phyloP scores from a whole-genome alignment of 2,329 filamentous ascomycete genomes.

The Sphaerulina vaccinii region DNA sequence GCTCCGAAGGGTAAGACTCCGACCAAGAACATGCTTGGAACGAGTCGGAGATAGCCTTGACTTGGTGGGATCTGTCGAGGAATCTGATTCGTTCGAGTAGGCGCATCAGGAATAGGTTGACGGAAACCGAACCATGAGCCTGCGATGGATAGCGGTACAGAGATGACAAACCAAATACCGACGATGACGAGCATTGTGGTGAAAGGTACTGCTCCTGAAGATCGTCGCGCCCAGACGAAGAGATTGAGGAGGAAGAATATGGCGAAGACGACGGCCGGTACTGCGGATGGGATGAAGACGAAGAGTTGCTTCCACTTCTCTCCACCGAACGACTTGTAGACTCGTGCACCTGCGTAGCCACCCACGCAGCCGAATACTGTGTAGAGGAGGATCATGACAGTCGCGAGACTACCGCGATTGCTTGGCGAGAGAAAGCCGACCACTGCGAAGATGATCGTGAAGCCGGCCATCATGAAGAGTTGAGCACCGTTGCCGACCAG shows the following conservation, averaged over 20 bases:
- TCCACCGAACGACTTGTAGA: conserved; percentile 93
- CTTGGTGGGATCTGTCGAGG: conserved; percentile 90
- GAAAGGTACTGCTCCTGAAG: conserved; percentile 91
- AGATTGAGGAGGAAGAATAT: conserved; percentile 93
- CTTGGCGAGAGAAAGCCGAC: conserved; percentile 93
- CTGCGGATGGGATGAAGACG: conserved; percentile 76
- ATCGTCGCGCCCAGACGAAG: conserved; percentile 91
- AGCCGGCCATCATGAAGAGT: conserved; percentile 94
- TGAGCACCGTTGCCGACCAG: conserved; percentile 92
- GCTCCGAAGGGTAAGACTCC: conserved; percentile 92
- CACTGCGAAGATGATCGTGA: conserved; percentile 89
- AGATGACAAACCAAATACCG: conserved; percentile 95
- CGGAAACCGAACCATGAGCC: conserved; percentile 95
- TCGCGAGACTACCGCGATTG: conserved; percentile 89
- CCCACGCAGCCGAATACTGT: conserved; percentile 90
- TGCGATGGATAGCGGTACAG: conserved; percentile 81
- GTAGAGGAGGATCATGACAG: conserved; percentile 89
- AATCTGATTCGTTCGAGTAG: conserved; percentile 95
- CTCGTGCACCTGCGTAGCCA: conserved; percentile 81
- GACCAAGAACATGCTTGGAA: conserved; percentile 88
- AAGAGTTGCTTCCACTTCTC: conserved; percentile 96
- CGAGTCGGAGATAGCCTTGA: conserved; percentile 75
- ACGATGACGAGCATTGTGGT: conserved; percentile 94
- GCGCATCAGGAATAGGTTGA: conserved; percentile 64
- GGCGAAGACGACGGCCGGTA: conserved; percentile 81